A percentile compares a stretch with the other conserved stretches of the same genome.
Evolutionary conservation across 192 early-diverging fungal species (phyloP).

Genomic region (Gaertneriomyces sp.): DNA sequence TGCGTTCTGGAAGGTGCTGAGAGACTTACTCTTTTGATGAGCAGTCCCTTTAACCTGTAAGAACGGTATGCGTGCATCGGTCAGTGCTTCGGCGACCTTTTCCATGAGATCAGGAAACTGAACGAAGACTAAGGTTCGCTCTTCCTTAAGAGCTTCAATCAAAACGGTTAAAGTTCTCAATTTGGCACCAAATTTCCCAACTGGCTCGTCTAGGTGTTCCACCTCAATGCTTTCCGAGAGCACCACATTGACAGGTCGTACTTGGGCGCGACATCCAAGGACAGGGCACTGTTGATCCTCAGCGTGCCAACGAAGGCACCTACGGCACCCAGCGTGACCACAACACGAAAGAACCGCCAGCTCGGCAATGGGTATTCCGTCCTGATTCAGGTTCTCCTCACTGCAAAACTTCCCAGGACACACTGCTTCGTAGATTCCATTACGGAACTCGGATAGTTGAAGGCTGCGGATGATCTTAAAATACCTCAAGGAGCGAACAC

Average conservation of each 20-base stretch:
- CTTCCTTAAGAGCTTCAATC: constrained; percentile 22
- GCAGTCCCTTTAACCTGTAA: constrained; percentile 41
- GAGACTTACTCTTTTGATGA: constrained; percentile 10
- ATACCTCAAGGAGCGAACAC: constrained; percentile 44
- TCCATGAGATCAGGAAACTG: constrained; percentile 38
- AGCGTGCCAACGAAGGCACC: constrained; percentile 28
- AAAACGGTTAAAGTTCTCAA: constrained; percentile 23
- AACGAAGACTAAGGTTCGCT: constrained; percentile 43
- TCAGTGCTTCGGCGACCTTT: constrained; percentile 36
- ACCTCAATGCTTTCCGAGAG: constrained; percentile 15
- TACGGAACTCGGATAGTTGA: not conserved
- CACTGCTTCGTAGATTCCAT: too few relatives aligned
- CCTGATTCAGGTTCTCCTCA: too few relatives aligned
- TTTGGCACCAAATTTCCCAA: constrained; percentile 32
- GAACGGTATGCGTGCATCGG: constrained; percentile 23
- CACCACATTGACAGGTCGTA: constrained; percentile 35
- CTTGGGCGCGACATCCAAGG: constrained; percentile 32
- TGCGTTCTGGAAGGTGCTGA: constrained; percentile 36
- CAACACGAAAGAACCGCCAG: constrained; percentile 39
- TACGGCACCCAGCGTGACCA: constrained; percentile 42
- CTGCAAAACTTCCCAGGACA: too few relatives aligned
- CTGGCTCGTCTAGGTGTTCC: constrained; percentile 21
- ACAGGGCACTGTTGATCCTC: constrained; percentile 31
- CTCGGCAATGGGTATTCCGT: too few relatives aligned
- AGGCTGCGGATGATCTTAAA: constrained; percentile 32